Evolutionary conservation across 192 early-diverging fungal species (phyloP).

Genomic region (Coemansia sp.): DNA sequence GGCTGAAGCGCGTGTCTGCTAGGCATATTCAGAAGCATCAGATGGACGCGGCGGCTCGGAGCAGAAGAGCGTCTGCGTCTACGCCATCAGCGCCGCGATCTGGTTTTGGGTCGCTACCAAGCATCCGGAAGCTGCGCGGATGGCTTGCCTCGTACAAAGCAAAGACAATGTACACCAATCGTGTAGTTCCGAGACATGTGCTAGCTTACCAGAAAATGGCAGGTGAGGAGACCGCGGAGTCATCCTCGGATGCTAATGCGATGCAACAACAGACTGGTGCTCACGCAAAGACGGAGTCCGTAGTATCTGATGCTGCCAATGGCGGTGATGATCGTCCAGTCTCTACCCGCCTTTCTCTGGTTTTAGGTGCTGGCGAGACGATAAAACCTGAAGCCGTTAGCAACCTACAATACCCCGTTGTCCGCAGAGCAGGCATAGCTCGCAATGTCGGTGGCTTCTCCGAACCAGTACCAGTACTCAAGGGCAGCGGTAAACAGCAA

Average conservation of each 20-base stretch:
- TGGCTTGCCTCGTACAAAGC: constrained; percentile 46
- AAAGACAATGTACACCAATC: constrained; percentile 25
- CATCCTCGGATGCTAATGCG: not conserved
- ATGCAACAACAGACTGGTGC: not conserved
- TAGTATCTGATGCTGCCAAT: not conserved
- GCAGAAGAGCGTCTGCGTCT: not conserved
- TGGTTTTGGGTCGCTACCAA: not conserved
- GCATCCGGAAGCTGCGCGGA: constrained; percentile 25
- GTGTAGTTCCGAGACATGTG: constrained; percentile 23
- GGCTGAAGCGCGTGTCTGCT: constrained; percentile 40
- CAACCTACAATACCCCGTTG: constrained; percentile 26
- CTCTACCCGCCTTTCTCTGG: not conserved
- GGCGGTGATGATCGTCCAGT: not conserved
- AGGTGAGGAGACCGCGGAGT: not conserved
- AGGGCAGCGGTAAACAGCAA: not conserved
- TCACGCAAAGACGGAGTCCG: not conserved
- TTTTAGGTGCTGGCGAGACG: not conserved
- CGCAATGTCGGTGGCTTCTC: constrained; percentile 3
- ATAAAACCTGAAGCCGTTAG: not conserved
- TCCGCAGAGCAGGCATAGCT: not conserved
- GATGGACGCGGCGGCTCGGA: not conserved
- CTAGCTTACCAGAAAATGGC: not conserved
- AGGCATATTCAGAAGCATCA: constrained; percentile 30
- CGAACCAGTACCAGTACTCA: not conserved
- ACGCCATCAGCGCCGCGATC: not conserved